Evolutionary conservation across 1,139 yeast genomes (phyloP).

Genomic region (Sugiyamaella novakii): DNA sequence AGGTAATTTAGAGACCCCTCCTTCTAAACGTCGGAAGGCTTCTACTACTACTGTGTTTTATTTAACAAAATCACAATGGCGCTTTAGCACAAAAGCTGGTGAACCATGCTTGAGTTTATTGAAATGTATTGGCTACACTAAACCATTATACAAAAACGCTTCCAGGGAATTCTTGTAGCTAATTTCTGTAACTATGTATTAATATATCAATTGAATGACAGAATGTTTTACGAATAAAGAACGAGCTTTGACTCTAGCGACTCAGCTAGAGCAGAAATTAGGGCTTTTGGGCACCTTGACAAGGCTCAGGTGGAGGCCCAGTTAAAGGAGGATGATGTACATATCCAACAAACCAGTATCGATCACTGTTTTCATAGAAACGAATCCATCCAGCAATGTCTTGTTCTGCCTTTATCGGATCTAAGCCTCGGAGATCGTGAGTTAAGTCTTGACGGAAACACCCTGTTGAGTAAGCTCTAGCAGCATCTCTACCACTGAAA

Average conservation of each 20-base stretch:
- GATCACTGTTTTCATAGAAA: slow-evolving; percentile 50
- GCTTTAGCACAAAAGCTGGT: slow-evolving; percentile 22
- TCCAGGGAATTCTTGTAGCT: slow-evolving; percentile 23
- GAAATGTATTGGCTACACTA: slow-evolving; percentile 28
- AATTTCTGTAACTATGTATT: neutral
- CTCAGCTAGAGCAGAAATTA: neutral
- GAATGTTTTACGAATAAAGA: too few species aligned
- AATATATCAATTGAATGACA: too few species aligned
- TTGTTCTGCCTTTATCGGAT: slow-evolving; percentile 34
- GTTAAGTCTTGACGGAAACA: slow-evolving; percentile 64
- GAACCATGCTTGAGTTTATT: slow-evolving; percentile 22
- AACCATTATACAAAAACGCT: slow-evolving; percentile 16
- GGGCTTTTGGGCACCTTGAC: slow-evolving; percentile 31
- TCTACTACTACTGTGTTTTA: slow-evolving; percentile 12
- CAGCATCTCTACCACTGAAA: slow-evolving; percentile 70
- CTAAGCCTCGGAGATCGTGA: slow-evolving; percentile 66
- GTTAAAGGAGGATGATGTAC: slow-evolving; percentile 49
- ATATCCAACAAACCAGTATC: slow-evolving; percentile 67
- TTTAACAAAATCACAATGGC: slow-evolving; percentile 29
- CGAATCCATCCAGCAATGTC: slow-evolving; percentile 53
- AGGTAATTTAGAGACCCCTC: neutral
- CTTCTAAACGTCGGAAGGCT: slow-evolving; percentile 16
- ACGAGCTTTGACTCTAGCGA: too few species aligned
- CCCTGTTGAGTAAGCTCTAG: slow-evolving; percentile 77
- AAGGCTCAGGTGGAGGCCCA: slow-evolving; percentile 46